A percentile compares a stretch with the other conserved stretches of the same genome.
phyloP scores from a whole-genome alignment of 169 alveolate species.

The Plasmodium yoelii region DNA sequence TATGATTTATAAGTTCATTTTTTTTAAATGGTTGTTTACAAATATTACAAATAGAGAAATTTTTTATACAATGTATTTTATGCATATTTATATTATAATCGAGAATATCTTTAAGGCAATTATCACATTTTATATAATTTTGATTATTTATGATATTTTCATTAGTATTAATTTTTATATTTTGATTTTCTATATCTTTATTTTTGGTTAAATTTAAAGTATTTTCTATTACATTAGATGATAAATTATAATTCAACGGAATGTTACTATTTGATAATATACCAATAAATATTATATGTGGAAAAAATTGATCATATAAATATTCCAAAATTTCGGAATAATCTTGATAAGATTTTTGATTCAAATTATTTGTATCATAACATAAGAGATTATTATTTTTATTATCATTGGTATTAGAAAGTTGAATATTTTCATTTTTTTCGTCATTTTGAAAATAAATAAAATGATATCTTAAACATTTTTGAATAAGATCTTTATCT shows the following conservation, averaged over 20 bases:
- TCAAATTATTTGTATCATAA: not conserved
- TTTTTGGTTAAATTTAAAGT: not conserved
- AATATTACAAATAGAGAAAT: slow-evolving; percentile 46
- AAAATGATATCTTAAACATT: slow-evolving; percentile 30
- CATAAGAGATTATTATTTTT: no score
- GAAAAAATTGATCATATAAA: slow-evolving; percentile 47
- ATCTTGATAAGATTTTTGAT: no score
- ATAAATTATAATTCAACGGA: slow-evolving; percentile 22
- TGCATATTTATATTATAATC: slow-evolving; percentile 45
- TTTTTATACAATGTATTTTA: slow-evolving; percentile 54
- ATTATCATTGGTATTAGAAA: no score
- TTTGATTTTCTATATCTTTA: not conserved
- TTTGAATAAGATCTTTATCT: slow-evolving; percentile 38
- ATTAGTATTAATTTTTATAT: not conserved
- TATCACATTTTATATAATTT: slow-evolving; percentile 38
- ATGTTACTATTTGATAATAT: slow-evolving; percentile 2
- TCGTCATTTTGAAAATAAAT: slow-evolving; percentile 7
- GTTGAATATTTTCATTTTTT: not conserved
- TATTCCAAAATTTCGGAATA: slow-evolving; percentile 34
- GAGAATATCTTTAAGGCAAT: slow-evolving; percentile 44
- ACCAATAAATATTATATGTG: slow-evolving; percentile 52
- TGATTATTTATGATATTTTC: not conserved
- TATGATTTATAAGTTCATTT: slow-evolving; percentile 33
- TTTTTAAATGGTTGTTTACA: slow-evolving; percentile 40
- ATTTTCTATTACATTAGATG: slow-evolving; percentile 4